Evolutionary conservation across 2,329 filamentous ascomycete species (phyloP), one percentile per base, ranked within the genome.

Genomic region (Aspergillus brasiliensis): DNA sequence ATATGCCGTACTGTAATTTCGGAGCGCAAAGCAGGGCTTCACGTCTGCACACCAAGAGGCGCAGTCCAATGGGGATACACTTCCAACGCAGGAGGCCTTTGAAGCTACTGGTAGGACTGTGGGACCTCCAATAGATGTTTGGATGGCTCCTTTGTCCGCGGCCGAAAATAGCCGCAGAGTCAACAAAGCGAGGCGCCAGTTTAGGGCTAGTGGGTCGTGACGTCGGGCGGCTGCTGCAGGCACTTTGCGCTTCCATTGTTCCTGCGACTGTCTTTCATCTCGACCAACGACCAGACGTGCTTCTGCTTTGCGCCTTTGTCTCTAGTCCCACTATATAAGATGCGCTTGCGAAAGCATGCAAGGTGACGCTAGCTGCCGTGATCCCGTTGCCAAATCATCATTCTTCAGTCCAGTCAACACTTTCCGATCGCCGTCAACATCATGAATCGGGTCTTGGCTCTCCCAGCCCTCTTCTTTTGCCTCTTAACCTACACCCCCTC

Each of bases 401-500:
- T 7, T 11, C 25, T 10, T 17, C n/a, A 44, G 21, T 8, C 21
- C 15, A 19, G 21, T 38, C 38, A 23, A 48, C 3, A 15, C 10
- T 11, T 34, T 2, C 31, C 31, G 1, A 34, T 34, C 31, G 31
- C 31, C 31, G 11, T 34, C 31, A 11, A 28, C 51, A 57, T 61
- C 34, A 76, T 68, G 51, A 72, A 82, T 87, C 90, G 69, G 5
- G 49, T 75, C 15, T 65, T 75, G 52, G 71, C 71, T 0, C 55
- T 75, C 6, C 71, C 73, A 7, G 51, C 73, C 8, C 60, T 74
- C 6, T 70, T 69, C 1, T 38, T 75, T 21, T 63, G 73, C 37
- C 62, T 74, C 8, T 42, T 74, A 2, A 72, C 71, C 5, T 64
- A 67, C 10, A 47, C 87, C 59, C 84, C 86, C 6, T 89, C 90